Base-by-base conservation (phyloP, 768 basidiomycete genomes). In the Tylopilus felleus region DNA sequence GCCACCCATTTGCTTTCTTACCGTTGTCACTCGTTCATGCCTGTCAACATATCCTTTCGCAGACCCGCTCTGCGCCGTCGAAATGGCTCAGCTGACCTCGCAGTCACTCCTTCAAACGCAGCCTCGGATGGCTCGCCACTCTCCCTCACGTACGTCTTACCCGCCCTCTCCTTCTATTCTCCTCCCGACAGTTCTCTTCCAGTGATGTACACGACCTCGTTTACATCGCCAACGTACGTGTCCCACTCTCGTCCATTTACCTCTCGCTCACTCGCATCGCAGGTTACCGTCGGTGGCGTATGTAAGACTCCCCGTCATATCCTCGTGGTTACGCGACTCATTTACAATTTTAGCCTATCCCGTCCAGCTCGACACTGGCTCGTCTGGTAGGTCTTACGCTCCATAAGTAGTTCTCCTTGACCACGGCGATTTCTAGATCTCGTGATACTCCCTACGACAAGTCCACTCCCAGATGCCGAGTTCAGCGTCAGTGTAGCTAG, bases 321-420 rank as follows among this genome's bases (percentile, higher is more conserved):
- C 1, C 8, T 13, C 21, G 0, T 8, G 38, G 19, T 40, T 21
- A 22, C 39, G 21, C 21, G 39, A 22, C 52, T 57, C 44, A 67
- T 16, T 14, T 38, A 7, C 28, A 23, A 16, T 25, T 27, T 1
- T 57, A 92, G 90, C 76, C 16, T 89, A 86, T 68, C 72, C 78
- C 46, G 80, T 91, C 14, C 91, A 93, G 67, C 73, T 93, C 45
- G 91, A 93, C 71, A 91, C 90, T 2, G 91, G 91, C 56, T 92
- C 90, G 10, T 71, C 68, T 47, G 66, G 64, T 71, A 47, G 5
- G 55, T 51, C 39, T 1, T 31, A 4, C 1, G 4, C 19, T 29
- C 9, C 14, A 17, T 10, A 1, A 4, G 13, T 5, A 23, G 16
- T 14, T 33, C 16, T 25, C 35, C 10, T 38, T 54, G 33, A 39